Base-by-base conservation (phyloP, 768 basidiomycete species). In the Vishniacozyma victoriae region DNA sequence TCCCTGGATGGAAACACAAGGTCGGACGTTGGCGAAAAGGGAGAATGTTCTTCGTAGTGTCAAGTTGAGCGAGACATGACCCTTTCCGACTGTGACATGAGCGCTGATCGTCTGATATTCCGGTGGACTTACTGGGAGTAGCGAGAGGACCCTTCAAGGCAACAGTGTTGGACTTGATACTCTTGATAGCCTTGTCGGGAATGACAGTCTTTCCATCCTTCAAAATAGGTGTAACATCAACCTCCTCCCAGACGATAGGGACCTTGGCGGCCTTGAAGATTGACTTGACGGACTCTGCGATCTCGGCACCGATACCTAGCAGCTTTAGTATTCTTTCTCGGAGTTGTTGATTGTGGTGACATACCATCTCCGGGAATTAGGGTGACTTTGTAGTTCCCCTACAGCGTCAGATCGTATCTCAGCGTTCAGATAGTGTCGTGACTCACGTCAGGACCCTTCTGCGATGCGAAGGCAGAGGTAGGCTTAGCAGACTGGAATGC, bases 161-260 rank as follows among this genome's bases (percentile, higher is more conserved):
- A 49, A 99, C 89, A 35, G 93, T 96, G 76, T 97, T 97, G 76
- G 84, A 87, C 78, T 85, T 91, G 67, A 99, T 86, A 13, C 87
- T 90, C 41, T 78, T 78, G 55, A 99, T 90, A 26, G 95, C 92
- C 49, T 73, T 74, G 54, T 95, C 90, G 24, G 95, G 95, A 68
- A 99, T 97, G 52, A 88, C 88, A 41, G 91, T 95, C 78, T 96
- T 95, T 41, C 95, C 95, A 50, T 84, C 84, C 73, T 90, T 89
- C 50, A 96, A 76, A 45, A 93, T 80, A 12, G 95, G 95, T 5
- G 88, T 85, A 40, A 99, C 95, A 70, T 85, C 87, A 72, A 96
- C 93, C 75, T 97, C 95, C 73, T 99, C 95, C 95, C 95, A 99
- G 75, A 89, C 80, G 64, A 99, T 95, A 37, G 95, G 95, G 20